These are phyloP conservation scores for Fusarium miscanthi DNA, from an alignment of 2,329 filamentous ascomycete genomes.

Conservation along the genomic window DNA sequence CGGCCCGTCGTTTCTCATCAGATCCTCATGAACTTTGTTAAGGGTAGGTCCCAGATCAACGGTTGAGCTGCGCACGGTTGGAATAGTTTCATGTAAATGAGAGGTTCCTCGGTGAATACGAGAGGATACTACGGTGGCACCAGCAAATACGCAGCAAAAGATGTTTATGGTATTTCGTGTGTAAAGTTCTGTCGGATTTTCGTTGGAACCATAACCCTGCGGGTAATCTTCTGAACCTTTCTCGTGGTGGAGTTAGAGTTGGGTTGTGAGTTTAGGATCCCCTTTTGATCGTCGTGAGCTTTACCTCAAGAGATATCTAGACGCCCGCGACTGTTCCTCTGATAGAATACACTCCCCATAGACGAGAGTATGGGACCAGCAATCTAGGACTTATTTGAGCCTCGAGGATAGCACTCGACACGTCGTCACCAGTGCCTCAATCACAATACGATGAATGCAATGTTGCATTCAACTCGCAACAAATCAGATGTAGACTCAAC, in stretches of 20 bases:
- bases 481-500: conserved; percentile 4
- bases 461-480: conserved; percentile 24
- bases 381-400: neutral
- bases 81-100: conserved; percentile 14
- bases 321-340: neutral
- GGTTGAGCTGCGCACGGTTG: neutral
- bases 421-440: conserved; percentile 9
- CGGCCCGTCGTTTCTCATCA: conserved; percentile 10
- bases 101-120: neutral
- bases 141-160: neutral
- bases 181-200: neutral
- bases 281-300: conserved; percentile 9
- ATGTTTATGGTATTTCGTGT: conserved; percentile 15
- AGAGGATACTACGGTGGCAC: neutral
- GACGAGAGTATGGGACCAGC: neutral
- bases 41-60: conserved; percentile 21
- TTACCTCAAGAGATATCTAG: neutral
- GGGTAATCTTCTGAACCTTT: conserved; percentile 25
- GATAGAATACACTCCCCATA: neutral
- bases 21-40: neutral
- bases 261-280: conserved; percentile 10
- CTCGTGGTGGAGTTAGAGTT: conserved; percentile 18
- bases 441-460: conserved; percentile 21
- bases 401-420: neutral
- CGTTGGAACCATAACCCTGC: conserved; percentile 18